These are phyloP conservation scores for Phaffomyces opuntiae DNA, from an alignment of 805 yeast species.

Conservation along the genomic window DNA sequence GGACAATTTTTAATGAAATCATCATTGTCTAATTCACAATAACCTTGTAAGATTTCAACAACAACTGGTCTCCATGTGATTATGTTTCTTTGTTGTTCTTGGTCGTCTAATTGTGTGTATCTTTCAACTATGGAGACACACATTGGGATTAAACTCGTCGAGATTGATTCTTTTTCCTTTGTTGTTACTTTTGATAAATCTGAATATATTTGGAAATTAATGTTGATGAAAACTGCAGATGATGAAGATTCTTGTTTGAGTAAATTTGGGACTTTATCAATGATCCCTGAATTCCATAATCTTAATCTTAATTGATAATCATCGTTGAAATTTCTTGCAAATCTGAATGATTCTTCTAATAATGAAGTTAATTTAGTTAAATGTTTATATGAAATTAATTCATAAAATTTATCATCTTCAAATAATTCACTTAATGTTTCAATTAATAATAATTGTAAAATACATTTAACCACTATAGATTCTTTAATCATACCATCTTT, in stretches of 20 bases:
- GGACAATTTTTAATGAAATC: constrained; percentile 61
- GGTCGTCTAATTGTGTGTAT: constrained; percentile 65
- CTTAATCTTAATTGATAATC: constrained; percentile 84
- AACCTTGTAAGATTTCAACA: constrained; percentile 79
- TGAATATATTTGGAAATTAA: constrained; percentile 73
- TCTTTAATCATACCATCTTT: constrained; percentile 49
- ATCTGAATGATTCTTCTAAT: constrained; percentile 64
- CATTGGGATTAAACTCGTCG: constrained; percentile 53
- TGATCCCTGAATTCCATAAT: constrained; percentile 86
- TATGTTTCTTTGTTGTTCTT: constrained; percentile 70
- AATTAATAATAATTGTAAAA: constrained; percentile 81
- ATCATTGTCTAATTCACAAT: constrained; percentile 63
- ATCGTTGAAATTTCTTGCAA: constrained; percentile 82
- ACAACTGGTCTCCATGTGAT: constrained; percentile 90
- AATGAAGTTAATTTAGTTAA: constrained; percentile 53
- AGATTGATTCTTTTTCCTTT: constrained; percentile 42
- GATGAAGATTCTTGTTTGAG: constrained; percentile 88
- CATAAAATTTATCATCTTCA: constrained; percentile 62
- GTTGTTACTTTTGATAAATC: constrained; percentile 46
- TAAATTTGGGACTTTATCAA: constrained; percentile 86
- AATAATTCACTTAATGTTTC: constrained; percentile 78
- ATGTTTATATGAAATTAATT: constrained; percentile 57
- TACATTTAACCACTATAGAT: constrained; percentile 85
- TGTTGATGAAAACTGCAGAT: constrained; percentile 76
- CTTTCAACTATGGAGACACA: constrained; percentile 66